phyloP scores from a whole-genome alignment of 164 flowering plant genomes.

The Berberis thunbergii region DNA sequence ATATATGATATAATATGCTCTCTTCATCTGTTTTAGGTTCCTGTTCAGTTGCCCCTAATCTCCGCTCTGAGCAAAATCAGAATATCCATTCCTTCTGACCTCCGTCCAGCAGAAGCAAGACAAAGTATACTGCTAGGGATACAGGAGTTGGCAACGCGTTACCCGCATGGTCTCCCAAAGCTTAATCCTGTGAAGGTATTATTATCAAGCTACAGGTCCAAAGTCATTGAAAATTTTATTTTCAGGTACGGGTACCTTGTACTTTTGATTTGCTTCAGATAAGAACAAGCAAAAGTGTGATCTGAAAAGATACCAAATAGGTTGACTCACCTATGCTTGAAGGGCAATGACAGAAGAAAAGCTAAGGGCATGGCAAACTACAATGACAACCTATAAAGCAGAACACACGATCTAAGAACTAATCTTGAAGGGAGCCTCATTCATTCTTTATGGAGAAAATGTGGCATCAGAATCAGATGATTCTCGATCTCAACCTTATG shows the following conservation, averaged over 20 bases:
- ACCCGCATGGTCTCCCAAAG: slow-evolving; percentile 88
- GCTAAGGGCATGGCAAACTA: too few relatives aligned
- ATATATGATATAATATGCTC: background rate
- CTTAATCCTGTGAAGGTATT: slow-evolving; percentile 88
- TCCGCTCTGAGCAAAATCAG: slow-evolving; percentile 77
- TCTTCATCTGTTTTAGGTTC: slow-evolving; percentile 48
- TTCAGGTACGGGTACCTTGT: background rate
- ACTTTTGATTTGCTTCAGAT: background rate
- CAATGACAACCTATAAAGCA: too few relatives aligned
- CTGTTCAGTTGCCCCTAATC: slow-evolving; percentile 82
- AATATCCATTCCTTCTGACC: slow-evolving; percentile 76
- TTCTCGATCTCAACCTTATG: too few relatives aligned
- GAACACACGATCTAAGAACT: too few relatives aligned
- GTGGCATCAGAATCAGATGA: too few relatives aligned
- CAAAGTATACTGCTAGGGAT: slow-evolving; percentile 72
- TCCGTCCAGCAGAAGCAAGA: slow-evolving; percentile 87
- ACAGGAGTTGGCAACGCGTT: slow-evolving; percentile 68
- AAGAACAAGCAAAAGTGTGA: too few relatives aligned
- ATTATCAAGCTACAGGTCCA: background rate
- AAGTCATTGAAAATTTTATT: background rate
- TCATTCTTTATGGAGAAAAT: too few relatives aligned
- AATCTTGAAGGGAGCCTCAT: too few relatives aligned
- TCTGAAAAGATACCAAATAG: too few relatives aligned
- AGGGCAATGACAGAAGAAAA: too few relatives aligned
- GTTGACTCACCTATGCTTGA: too few relatives aligned